Conservation (phyloP, 257 asterid species). For the Paraleonurus japonicus region DNA sequence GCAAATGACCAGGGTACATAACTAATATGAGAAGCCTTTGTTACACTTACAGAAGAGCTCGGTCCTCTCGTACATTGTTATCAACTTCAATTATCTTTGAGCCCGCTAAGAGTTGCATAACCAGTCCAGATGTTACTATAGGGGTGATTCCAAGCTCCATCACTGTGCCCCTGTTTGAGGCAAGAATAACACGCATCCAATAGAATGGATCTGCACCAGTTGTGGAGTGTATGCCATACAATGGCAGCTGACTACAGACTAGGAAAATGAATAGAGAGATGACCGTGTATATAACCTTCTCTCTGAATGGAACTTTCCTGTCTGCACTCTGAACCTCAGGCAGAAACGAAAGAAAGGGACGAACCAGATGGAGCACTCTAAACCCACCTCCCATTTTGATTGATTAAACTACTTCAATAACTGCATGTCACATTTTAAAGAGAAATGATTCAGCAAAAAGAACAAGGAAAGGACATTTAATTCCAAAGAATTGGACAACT, state of each 20-base stretch:
- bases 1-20: neutral
- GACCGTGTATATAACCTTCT: slow-evolving; percentile 81
- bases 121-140: slow-evolving; percentile 79
- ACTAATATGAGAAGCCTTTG: neutral
- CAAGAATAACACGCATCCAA: slow-evolving; percentile 92
- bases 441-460: neutral
- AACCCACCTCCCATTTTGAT: slow-evolving; percentile 78
- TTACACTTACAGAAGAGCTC: slow-evolving; percentile 70
- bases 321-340: slow-evolving; percentile 90
- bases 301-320: slow-evolving; percentile 76
- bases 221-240: slow-evolving; percentile 86
- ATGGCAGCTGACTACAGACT: slow-evolving; percentile 82
- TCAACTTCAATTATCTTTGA: slow-evolving; percentile 83
- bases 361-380: slow-evolving; percentile 76
- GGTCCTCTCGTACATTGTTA: slow-evolving; percentile 82
- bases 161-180: slow-evolving; percentile 87
- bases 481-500: neutral
- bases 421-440: slow-evolving; percentile 31
- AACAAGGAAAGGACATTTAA: neutral
- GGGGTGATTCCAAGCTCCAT: slow-evolving; percentile 93
- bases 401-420: slow-evolving; percentile 18
- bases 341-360: slow-evolving; percentile 76
- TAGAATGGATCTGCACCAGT: slow-evolving; percentile 89
- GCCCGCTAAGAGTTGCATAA: slow-evolving; percentile 81
- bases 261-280: slow-evolving; percentile 73